Base-by-base conservation (phyloP, 1,284 basidiomycete genomes). In the Leccinum solheimii region DNA sequence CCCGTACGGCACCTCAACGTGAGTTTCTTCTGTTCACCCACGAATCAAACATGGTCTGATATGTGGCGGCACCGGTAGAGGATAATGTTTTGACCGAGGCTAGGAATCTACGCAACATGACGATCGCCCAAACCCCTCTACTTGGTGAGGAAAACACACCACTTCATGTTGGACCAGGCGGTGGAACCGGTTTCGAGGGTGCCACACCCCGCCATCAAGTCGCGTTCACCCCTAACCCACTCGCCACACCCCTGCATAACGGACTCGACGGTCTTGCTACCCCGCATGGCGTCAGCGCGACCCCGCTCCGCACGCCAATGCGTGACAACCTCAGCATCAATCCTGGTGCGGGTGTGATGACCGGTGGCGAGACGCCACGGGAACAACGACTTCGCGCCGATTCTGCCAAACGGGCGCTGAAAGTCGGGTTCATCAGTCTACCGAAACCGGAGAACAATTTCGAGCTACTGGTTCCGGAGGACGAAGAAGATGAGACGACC, bases 371-470 rank as follows among this genome's bases (percentile, higher is more conserved):
- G 67, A 97, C 91, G 8, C 95, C 92, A 2, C 85, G 87, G 32
- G 91, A 92, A 59, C 84, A 89, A 61, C 85, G 87, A 11, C 76
- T 87, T 53, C 86, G 86, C 16, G 74, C 78, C 19, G 83, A 82
- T 60, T 86, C 88, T 45, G 81, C 85, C 11, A 91, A 91, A 71
- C 83, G 87, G 50, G 86, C 90, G 2, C 82, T 98, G 57, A 84
- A 90, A 68, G 84, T 88, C 19, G 92, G 92, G 1, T 97, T 99
- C 75, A 84, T 84, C 73, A 88, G 79, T 64, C 81, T 99, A 16
- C 97, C 97, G 0, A 89, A 88, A 66, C 96, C 97, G 0, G 95
- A 98, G 79, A 99, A 99, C 75, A 97, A 99, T 76, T 99, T 98
- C 70, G 96, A 99, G 76, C 80, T 99, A 50, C 85, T 97, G 26